These are phyloP conservation scores for Phytophthora tentaculata DNA, from an alignment of 352 stramenopile species.

Conservation along the genomic window DNA sequence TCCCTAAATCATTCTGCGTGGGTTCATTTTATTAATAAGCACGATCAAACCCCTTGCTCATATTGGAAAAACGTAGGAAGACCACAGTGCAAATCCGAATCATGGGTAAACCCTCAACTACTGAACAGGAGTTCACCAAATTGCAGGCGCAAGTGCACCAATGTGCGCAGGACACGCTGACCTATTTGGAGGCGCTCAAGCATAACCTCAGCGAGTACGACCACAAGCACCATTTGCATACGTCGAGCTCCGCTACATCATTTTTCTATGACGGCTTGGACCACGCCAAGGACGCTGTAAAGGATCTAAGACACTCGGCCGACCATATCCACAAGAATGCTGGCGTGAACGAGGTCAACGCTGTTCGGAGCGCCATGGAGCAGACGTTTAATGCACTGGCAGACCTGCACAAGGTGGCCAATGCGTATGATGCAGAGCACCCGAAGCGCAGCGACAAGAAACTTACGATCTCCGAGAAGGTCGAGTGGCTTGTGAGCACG, in stretches of 20 bases:
- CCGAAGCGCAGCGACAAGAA: conserved; percentile 28
- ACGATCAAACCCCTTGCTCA: neutral
- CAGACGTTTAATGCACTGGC: conserved; percentile 37
- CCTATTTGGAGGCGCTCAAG: conserved; percentile 36
- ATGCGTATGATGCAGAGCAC: conserved; percentile 34
- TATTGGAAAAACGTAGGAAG: conserved; percentile 11
- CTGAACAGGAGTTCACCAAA: conserved; percentile 34
- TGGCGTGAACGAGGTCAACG: conserved; percentile 11
- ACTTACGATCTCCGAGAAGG: conserved; percentile 26
- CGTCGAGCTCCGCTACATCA: conserved; percentile 22
- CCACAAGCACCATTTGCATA: conserved; percentile 33
- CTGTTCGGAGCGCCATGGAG: conserved; percentile 32
- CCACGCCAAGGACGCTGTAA: conserved; percentile 37
- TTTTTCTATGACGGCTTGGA: conserved; percentile 39
- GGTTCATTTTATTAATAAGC: conserved; percentile 20
- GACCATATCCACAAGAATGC: conserved; percentile 28
- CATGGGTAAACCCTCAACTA: conserved; percentile 38
- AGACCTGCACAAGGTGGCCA: conserved; percentile 35
- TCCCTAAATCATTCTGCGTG: conserved; percentile 10
- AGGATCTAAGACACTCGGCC: conserved; percentile 21
- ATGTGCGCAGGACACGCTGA: conserved; percentile 19
- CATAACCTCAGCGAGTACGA: conserved; percentile 31
- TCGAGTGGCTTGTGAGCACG: conserved; percentile 40
- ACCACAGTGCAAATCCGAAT: conserved; percentile 1
- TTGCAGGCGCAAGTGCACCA: conserved; percentile 36